Conservation (phyloP, 2,329 filamentous ascomycete species). For the Colletotrichum sp. region DNA sequence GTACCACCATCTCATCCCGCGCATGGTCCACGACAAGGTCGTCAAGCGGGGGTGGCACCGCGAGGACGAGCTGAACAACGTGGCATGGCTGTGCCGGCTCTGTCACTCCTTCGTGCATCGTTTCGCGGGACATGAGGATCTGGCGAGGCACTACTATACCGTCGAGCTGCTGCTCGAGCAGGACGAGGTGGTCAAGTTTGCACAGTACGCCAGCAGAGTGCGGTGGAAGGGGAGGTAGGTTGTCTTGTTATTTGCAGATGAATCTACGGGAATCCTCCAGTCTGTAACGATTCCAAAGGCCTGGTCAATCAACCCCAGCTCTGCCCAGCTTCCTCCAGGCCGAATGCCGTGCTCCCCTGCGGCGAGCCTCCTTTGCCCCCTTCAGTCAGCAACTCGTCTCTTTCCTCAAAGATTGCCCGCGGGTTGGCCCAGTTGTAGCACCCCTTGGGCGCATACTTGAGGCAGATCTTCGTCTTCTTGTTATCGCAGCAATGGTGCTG, state of each 20-base stretch:
- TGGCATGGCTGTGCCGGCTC: conserved; percentile 85
- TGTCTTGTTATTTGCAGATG: not conserved
- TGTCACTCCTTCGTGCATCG: conserved; percentile 86
- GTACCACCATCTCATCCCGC: conserved; percentile 88
- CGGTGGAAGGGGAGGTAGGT: conserved; percentile 68
- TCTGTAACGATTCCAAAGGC: not conserved
- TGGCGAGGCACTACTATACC: conserved; percentile 76
- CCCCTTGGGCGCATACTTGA: not conserved
- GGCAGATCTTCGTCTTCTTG: not conserved
- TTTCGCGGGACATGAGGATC: conserved; percentile 76
- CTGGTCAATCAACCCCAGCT: not conserved
- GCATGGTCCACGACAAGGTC: conserved; percentile 76
- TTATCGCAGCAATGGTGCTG: not conserved
- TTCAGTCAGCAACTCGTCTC: not conserved
- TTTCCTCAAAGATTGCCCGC: not conserved
- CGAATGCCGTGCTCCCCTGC: not conserved
- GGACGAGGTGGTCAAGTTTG: conserved; percentile 76
- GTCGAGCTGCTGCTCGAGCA: conserved; percentile 73
- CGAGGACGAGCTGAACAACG: conserved; percentile 76
- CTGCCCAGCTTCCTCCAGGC: not conserved
- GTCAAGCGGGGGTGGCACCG: conserved; percentile 81
- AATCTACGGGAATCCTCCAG: not conserved
- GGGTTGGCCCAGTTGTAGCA: too few relatives aligned
- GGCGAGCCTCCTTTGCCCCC: not conserved
- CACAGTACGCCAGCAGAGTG: conserved; percentile 73